phyloP scores from a whole-genome alignment of 2,329 filamentous ascomycete species.

The Alternaria longipes region DNA sequence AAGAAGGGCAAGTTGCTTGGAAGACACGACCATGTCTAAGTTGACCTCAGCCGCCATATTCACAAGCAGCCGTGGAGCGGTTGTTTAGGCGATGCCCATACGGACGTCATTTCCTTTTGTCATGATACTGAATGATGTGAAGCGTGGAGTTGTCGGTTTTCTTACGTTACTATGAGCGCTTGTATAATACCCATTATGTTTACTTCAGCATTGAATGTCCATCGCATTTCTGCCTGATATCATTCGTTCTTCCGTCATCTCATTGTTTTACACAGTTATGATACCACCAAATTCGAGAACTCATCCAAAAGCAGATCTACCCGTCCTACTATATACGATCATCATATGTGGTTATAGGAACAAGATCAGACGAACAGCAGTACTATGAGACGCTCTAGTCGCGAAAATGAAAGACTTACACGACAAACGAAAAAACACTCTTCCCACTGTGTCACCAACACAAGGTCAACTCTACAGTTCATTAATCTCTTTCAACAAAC shows the following conservation, averaged over 20 bases:
- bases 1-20: conserved; percentile 76
- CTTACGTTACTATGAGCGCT: background rate
- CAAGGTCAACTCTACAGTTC: background rate
- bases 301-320: background rate
- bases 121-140: background rate
- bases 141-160: conserved; percentile 6
- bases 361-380: background rate
- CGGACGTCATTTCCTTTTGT: background rate
- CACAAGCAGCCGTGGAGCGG: background rate
- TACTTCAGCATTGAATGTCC: background rate
- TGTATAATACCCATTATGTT: conserved; percentile 1
- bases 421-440: background rate
- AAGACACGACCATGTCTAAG: conserved; percentile 27
- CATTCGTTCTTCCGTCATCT: background rate
- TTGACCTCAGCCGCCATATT: background rate
- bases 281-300: background rate
- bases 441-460: background rate
- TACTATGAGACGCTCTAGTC: background rate
- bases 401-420: background rate
- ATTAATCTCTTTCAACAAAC: background rate
- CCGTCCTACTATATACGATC: too few relatives aligned
- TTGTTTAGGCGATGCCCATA: background rate
- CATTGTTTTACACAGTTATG: background rate
- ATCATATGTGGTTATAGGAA: background rate
- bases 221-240: background rate